phyloP scores from a whole-genome alignment of 1,139 yeast species.

The Groenewaldozyma auringiensis region DNA sequence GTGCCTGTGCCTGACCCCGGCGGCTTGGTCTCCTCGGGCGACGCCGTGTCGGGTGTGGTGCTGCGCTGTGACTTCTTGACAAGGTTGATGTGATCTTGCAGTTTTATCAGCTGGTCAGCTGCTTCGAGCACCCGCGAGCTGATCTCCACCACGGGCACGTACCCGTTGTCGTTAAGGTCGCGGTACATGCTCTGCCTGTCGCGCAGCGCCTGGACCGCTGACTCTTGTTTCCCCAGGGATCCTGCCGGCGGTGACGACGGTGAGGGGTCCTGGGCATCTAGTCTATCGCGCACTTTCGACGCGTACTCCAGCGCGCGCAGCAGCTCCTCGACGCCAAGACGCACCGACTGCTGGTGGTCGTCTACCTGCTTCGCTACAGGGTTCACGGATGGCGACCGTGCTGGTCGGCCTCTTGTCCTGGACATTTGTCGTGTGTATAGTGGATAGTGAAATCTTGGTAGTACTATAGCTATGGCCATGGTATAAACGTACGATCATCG shows the following conservation, averaged over 20 bases:
- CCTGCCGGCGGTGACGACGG: not conserved
- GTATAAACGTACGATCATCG: no score
- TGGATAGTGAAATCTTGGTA: no score
- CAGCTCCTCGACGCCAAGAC: slow-evolving; percentile 2
- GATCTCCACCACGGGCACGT: not conserved
- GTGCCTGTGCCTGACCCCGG: not conserved
- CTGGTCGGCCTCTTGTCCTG: slow-evolving; percentile 1
- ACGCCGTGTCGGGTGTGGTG: not conserved
- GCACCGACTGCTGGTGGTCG: slow-evolving; percentile 7
- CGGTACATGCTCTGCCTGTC: not conserved
- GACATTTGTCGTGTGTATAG: no score
- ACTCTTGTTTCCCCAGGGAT: not conserved
- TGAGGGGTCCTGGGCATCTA: not conserved
- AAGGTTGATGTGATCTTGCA: not conserved
- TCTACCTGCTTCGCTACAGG: slow-evolving; percentile 2
- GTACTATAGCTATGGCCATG: no score
- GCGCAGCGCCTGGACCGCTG: not conserved
- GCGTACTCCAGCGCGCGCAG: not conserved
- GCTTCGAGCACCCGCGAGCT: not conserved
- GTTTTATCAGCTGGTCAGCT: not conserved
- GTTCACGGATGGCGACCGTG: slow-evolving; percentile 4
- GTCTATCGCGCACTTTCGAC: not conserved
- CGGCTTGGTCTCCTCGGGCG: not conserved
- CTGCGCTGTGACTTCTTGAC: not conserved
- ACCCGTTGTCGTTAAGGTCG: not conserved